These are phyloP conservation scores for Raffaelea ambrosiae DNA, from an alignment of 2,329 filamentous ascomycete species.

Conservation along the genomic window DNA sequence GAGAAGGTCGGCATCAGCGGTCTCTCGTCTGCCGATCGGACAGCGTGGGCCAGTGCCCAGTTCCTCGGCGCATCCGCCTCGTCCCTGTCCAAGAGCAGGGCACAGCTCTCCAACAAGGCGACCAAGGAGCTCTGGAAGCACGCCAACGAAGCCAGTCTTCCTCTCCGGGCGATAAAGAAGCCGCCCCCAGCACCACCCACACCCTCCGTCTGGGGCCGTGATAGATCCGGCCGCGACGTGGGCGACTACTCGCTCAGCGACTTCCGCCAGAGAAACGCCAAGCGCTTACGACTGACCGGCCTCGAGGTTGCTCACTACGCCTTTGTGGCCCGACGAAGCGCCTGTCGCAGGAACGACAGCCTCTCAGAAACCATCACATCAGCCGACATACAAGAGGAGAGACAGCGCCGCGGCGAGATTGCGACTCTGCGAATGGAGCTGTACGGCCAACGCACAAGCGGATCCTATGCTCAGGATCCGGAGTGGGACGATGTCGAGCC, in stretches of 20 bases:
- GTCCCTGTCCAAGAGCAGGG: slow-evolving; percentile 19
- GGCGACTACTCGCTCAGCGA: slow-evolving; percentile 38
- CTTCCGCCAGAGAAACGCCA: slow-evolving; percentile 32
- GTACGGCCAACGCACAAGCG: slow-evolving; percentile 39
- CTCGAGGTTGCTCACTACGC: slow-evolving; percentile 34
- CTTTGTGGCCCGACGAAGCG: slow-evolving; percentile 34
- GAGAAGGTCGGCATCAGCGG: slow-evolving; percentile 35
- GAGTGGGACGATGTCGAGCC: slow-evolving; percentile 79
- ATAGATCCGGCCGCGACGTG: slow-evolving; percentile 40
- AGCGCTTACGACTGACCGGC: slow-evolving; percentile 32
- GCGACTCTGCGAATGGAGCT: slow-evolving; percentile 40
- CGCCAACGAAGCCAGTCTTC: slow-evolving; percentile 42
- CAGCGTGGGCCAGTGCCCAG: slow-evolving; percentile 38
- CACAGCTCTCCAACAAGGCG: slow-evolving; percentile 30
- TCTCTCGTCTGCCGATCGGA: slow-evolving; percentile 38
- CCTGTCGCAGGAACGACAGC: no score
- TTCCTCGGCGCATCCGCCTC: slow-evolving; percentile 34
- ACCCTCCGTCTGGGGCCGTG: slow-evolving; percentile 37
- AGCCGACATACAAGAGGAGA: slow-evolving; percentile 38
- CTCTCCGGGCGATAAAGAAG: slow-evolving; percentile 31
- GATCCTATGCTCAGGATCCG: slow-evolving; percentile 56
- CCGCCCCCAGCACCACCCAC: slow-evolving; percentile 3
- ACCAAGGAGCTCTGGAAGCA: slow-evolving; percentile 51
- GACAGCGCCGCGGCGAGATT: slow-evolving; percentile 39
- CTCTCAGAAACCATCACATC: slow-evolving; percentile 19